Percentiles rank a stretch among this genome's conserved stretches.
Evolutionary conservation across 148 eudicot species (phyloP).

Genomic region (Nyssa sinensis): DNA sequence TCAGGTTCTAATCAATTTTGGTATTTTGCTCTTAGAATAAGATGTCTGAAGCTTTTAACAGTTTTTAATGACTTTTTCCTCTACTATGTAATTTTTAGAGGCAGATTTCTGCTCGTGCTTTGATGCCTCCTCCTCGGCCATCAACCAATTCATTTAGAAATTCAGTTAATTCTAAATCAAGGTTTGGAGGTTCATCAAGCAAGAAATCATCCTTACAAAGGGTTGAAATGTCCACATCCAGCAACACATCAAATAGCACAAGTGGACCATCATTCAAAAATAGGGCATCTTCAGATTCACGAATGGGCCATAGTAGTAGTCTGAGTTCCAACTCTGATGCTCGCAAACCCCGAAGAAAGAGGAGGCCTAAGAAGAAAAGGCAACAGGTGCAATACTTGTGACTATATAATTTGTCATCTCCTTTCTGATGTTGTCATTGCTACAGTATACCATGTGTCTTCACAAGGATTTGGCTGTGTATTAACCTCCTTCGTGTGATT

Average conservation of each 20-base stretch:
- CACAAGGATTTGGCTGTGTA: background rate
- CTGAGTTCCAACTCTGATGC: constrained; percentile 93
- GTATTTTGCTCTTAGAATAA: background rate
- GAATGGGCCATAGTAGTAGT: constrained; percentile 68
- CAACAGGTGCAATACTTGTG: constrained; percentile 35
- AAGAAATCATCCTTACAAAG: constrained; percentile 17
- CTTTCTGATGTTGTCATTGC: background rate
- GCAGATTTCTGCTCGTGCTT: constrained; percentile 70
- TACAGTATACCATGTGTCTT: background rate
- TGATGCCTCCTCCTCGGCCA: constrained; percentile 91
- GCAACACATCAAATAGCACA: constrained; percentile 43
- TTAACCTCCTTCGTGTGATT: too few species aligned
- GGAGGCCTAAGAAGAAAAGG: constrained; percentile 92
- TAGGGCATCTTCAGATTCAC: constrained; percentile 46
- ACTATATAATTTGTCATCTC: background rate
- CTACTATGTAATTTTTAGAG: constrained; percentile 37
- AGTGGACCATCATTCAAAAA: constrained; percentile 38
- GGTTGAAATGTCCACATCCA: constrained; percentile 39
- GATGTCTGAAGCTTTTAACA: background rate
- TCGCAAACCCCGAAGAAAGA: constrained; percentile 74
- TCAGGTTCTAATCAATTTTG: constrained; percentile 50
- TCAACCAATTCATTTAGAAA: constrained; percentile 34
- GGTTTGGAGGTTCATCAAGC: constrained; percentile 39
- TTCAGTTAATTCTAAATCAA: constrained; percentile 28
- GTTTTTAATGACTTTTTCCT: background rate